A percentile compares a stretch with the other conserved stretches of the same genome.
phyloP scores from a whole-genome alignment of 805 yeast genomes.

The Lachancea fermentati region DNA sequence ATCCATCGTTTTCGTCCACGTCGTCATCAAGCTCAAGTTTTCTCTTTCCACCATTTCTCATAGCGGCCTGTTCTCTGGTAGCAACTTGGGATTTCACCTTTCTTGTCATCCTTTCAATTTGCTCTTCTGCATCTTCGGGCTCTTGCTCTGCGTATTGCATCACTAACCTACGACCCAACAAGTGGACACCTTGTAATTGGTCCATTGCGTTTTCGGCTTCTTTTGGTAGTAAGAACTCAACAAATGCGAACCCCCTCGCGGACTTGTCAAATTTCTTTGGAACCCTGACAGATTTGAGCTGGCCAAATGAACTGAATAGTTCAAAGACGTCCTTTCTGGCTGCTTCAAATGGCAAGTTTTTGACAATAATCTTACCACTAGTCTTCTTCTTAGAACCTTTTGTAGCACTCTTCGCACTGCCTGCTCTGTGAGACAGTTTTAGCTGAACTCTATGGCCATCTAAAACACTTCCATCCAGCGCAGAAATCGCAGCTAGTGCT shows the following conservation, averaged over 20 bases:
- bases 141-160: conserved; percentile 88
- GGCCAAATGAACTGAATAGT: conserved; percentile 91
- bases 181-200: conserved; percentile 91
- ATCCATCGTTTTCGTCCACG: conserved; percentile 26
- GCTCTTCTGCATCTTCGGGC: conserved; percentile 79
- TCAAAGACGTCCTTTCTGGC: conserved; percentile 89
- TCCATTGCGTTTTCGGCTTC: conserved; percentile 95
- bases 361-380: conserved; percentile 75
- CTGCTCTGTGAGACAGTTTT: conserved; percentile 79
- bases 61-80: conserved; percentile 66
- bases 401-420: conserved; percentile 29
- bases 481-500: conserved; percentile 69
- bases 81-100: conserved; percentile 79
- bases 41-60: conserved; percentile 67
- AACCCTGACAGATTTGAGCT: conserved; percentile 87
- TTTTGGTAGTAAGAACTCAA: conserved; percentile 77
- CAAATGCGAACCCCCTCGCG: conserved; percentile 97
- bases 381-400: conserved; percentile 29
- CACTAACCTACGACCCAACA: conserved; percentile 89
- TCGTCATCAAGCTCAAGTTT: conserved; percentile 51
- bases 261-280: conserved; percentile 94
- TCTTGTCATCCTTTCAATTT: conserved; percentile 82
- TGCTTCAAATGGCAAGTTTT: conserved; percentile 96
- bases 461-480: conserved; percentile 68
- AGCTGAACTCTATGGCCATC: conserved; percentile 89